Evolutionary conservation across 2,329 filamentous ascomycete genomes (phyloP), one percentile per base, ranked within the genome.

Genomic region (Pseudogymnoascus verrucosus): DNA sequence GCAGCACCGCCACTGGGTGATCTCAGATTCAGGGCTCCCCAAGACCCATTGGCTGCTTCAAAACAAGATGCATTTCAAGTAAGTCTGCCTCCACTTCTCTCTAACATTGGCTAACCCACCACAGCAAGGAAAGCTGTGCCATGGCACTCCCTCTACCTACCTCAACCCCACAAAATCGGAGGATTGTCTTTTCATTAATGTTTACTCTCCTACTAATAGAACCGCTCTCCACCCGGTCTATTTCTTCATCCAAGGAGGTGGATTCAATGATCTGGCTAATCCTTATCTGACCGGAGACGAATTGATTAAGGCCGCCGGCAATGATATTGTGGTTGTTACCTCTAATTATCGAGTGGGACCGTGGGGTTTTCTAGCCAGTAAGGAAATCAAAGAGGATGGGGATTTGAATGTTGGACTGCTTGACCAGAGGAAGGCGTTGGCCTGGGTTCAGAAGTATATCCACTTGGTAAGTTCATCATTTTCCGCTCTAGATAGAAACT

Each of bases 301-400:
- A 12, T 28, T 51, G 14, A 51, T 51, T 14, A 51, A 26, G 21
- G 23, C 44, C 23, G 80, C 82, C 68, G 83, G 89, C 67, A 85
- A 84, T 1, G 80, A 79, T 1, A 85, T 90, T 37, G 74, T 91
- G 0, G 83, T 90, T 0, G 86, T 91, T 5, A 85, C 79, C 12
- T 80, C 89, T 74, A 91, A 90, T 74, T 91, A 91, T 71, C 85
- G 89, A 5, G 87, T 91, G 4, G 88, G 88, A 0, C 80, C 84
- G 0, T 90, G 85, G 67, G 89, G 89, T 0, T 91, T 90, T 70
- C 78, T 91, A n/a, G 82, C 82, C 3, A 77, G 83, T 60, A 74
- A 79, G 7, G 80, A 86, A 67, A 72, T 84, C 1, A 67, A 73
- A 26, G 66, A 69, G 68, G 66, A 71, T 1, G 79, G 82, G 4